A percentile compares a stretch with the other conserved stretches of the same genome.
phyloP scores from a whole-genome alignment of 2,329 filamentous ascomycete genomes.

The Pseudonectria foliicola region DNA sequence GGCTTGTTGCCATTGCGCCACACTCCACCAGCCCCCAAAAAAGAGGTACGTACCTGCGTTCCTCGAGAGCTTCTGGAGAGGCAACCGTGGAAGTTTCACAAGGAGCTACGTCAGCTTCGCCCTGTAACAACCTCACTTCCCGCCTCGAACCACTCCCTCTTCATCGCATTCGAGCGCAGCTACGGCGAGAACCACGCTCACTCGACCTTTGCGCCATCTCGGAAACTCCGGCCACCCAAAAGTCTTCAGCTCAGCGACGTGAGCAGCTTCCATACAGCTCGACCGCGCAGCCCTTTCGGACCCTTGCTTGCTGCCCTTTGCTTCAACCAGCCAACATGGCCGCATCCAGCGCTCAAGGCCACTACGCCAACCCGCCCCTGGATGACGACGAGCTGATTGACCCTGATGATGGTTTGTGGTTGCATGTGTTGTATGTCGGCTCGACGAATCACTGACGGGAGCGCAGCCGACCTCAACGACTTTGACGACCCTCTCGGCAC shows the following conservation, averaged over 20 bases:
- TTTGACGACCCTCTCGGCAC: conserved; percentile 77
- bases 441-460: conserved; percentile 12
- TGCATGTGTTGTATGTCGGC: not conserved
- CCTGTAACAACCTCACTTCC: conserved; percentile 7
- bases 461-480: conserved; percentile 74
- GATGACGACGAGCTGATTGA: conserved; percentile 69
- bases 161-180: not conserved
- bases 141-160: conserved; percentile 1
- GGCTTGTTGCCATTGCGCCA: too few relatives aligned
- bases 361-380: conserved; percentile 55
- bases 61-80: conserved; percentile 19
- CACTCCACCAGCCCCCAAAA: too few relatives aligned
- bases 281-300: not conserved
- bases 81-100: conserved; percentile 26
- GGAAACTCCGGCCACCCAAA: too few relatives aligned
- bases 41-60: conserved; percentile 19
- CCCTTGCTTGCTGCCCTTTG: too few relatives aligned
- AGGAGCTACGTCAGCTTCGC: conserved; percentile 21
- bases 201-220: too few relatives aligned
- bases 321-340: conserved; percentile 32
- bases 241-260: too few relatives aligned
- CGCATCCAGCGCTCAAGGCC: conserved; percentile 41
- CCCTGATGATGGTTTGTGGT: conserved; percentile 63
- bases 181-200: too few relatives aligned
- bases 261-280: not conserved